Percentiles rank a stretch among this genome's conserved stretches.
These are phyloP conservation scores for Astrephomene gubernaculifera DNA, from an alignment of 139 green algal genomes.

Conservation along the genomic window DNA sequence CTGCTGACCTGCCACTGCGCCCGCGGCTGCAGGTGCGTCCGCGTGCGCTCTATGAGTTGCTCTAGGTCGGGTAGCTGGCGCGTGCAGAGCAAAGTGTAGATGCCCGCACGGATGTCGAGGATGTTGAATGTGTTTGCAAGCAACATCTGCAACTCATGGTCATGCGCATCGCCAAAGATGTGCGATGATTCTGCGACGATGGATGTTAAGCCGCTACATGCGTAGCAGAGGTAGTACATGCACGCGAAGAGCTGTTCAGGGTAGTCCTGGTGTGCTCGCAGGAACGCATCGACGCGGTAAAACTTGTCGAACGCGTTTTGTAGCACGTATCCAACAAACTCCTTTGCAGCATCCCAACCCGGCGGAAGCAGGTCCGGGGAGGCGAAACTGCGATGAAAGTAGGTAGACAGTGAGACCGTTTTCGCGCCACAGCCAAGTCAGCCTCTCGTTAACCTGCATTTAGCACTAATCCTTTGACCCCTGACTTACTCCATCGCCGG, in stretches of 20 bases:
- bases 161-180: not conserved
- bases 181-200: not conserved
- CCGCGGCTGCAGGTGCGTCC: not conserved
- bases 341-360: conserved; percentile 10
- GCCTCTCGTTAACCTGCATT: not conserved
- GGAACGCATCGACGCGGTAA: conserved; percentile 12
- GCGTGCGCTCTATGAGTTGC: not conserved
- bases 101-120: conserved; percentile 4
- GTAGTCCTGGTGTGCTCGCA: conserved; percentile 4
- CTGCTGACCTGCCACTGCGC: not conserved
- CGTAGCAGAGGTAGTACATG: conserved; percentile 24
- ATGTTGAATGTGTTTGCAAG: conserved; percentile 2
- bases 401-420: not conserved
- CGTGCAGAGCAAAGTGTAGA: not conserved
- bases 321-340: conserved; percentile 11
- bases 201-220: not conserved
- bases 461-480: no score
- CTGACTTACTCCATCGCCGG: conserved; percentile 21
- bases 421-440: conserved; percentile 30
- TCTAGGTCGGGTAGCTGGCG: not conserved
- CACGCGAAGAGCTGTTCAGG: conserved; percentile 27
- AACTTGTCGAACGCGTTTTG: not conserved
- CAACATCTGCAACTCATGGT: not conserved
- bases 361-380: not conserved
- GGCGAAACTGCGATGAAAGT: not conserved